Evolutionary conservation across 169 alveolate species (phyloP), one percentile per base, ranked within the genome.

Genomic region (Babesia bovis): DNA sequence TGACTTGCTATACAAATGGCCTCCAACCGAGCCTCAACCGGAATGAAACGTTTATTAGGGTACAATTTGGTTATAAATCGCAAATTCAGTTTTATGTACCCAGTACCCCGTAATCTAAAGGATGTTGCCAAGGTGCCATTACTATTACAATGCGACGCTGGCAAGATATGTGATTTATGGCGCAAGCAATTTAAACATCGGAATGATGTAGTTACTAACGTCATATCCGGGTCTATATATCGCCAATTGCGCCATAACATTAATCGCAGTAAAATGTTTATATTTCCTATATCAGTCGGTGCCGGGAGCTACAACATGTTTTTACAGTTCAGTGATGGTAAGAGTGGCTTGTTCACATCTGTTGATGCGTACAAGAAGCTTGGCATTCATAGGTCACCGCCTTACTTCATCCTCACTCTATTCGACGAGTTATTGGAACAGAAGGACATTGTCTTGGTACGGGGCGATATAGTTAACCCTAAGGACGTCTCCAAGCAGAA

Each of bases 101-200:
- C 85, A n/a, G 66, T 59, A 1, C 68, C 77, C 5, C 57, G 65
- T 15, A 49, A 3, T 21, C 41, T 76, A 12, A 30, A 35, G 15
- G 82, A 76, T 25, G 47, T 76, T 0, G 81, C 75, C 26, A 76
- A 76, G 73, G 53, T 76, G 0, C 81, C 57, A 0, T 53, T 76
- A 28, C 66, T 76, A 25, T 19, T 45, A 72, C 65, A 67, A 44
- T 19, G 52, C 9, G 70, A 65, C 35, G 0, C 72, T 0, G 53
- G 19, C 32, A 41, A 21, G 1, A 76, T 76, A 15, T 21, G 45
- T 15, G 17, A 28, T 0, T 10, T 76, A 1, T 76, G 85, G 85
- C 10, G 55, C 36, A 42, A 33, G 33, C 66, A 76, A 17, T 65
- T 60, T 30, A 41, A 40, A 56, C 33, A 30, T 32, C 19, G 63